Base-by-base conservation (phyloP, 1,284 basidiomycete species). In the Trametes sp. region DNA sequence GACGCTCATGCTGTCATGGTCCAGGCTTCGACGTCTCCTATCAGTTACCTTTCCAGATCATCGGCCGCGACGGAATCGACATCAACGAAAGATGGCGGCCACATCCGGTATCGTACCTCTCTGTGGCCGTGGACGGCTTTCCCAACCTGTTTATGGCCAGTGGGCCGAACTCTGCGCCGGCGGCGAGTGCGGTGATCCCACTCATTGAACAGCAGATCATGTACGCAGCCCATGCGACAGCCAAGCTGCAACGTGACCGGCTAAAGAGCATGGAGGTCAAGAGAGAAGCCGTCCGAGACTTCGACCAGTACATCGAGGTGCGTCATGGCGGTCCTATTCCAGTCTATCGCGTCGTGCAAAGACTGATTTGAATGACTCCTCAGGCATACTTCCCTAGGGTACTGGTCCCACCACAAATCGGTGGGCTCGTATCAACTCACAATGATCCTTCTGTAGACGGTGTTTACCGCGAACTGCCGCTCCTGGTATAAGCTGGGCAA, bases 401-500 rank as follows among this genome's bases (percentile, higher is more conserved):
- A 38, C 4, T 13, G 31, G 31, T 7, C 36, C 36, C 36, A 56
- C 53, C 74, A 69, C 23, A n/a, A n/a, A n/a, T n/a, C n/a, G n/a
- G n/a, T n/a, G n/a, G n/a, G n/a, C n/a, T n/a, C n/a, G n/a, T n/a
- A n/a, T n/a, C n/a, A n/a, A n/a, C n/a, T n/a, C n/a, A n/a, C n/a
- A n/a, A n/a, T n/a, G n/a, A 36, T n/a, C 11, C 44, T 10, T 7
- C 52, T 65, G 23, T 35, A 87, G 84, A 87, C 85, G 2, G 85
- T 88, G 1, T 89, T 82, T 70, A 80, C 80, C 38, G 81, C 82
- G 57, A 82, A 83, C 59, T 89, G 88, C 68, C 78, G 81, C 6
- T 86, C 86, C 3, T 90, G 88, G 88, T 90, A 89, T 69, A 89
- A 89, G 71, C 77, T 76, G 49, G 86, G 86, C 4, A 82, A 82